phyloP scores from a whole-genome alignment of 345 rosid species.

The Erysimum cheiranthoides region DNA sequence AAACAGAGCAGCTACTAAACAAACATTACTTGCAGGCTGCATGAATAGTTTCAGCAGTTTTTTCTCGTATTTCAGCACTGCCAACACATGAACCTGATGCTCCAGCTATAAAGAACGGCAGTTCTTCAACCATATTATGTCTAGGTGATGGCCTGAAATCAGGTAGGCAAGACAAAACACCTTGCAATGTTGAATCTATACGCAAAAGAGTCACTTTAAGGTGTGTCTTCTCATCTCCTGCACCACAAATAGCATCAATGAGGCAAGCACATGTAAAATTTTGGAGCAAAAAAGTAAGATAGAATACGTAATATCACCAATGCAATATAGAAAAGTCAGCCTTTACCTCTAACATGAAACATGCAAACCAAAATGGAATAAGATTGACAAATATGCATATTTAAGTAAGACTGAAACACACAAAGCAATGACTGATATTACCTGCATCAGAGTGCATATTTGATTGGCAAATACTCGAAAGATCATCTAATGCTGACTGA shows the following conservation, averaged over 20 bases:
- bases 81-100: slow-evolving; percentile 93
- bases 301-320: slow-evolving; percentile 12
- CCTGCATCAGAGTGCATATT: slow-evolving; percentile 88
- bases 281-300: slow-evolving; percentile 30
- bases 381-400: background rate
- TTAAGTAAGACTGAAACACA: slow-evolving; percentile 30
- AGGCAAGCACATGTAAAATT: slow-evolving; percentile 27
- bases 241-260: slow-evolving; percentile 44
- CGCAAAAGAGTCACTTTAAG: slow-evolving; percentile 98
- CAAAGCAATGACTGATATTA: slow-evolving; percentile 39
- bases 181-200: slow-evolving; percentile 93
- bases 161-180: slow-evolving; percentile 98
- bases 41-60: slow-evolving; percentile 81
- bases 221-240: slow-evolving; percentile 98
- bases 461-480: slow-evolving; percentile 75
- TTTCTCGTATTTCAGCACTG: slow-evolving; percentile 79
- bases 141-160: slow-evolving; percentile 88
- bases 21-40: slow-evolving; percentile 87
- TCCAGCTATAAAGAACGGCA: slow-evolving; percentile 90
- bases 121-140: slow-evolving; percentile 64
- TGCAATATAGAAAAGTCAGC: slow-evolving; percentile 24
- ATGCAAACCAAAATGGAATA: slow-evolving; percentile 12
- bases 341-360: slow-evolving; percentile 31
- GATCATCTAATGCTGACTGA: slow-evolving; percentile 85
- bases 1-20: slow-evolving; percentile 35